These are phyloP conservation scores for Dinochytrium kinnereticum DNA, from an alignment of 371 early-diverging fungal species.

Conservation along the genomic window DNA sequence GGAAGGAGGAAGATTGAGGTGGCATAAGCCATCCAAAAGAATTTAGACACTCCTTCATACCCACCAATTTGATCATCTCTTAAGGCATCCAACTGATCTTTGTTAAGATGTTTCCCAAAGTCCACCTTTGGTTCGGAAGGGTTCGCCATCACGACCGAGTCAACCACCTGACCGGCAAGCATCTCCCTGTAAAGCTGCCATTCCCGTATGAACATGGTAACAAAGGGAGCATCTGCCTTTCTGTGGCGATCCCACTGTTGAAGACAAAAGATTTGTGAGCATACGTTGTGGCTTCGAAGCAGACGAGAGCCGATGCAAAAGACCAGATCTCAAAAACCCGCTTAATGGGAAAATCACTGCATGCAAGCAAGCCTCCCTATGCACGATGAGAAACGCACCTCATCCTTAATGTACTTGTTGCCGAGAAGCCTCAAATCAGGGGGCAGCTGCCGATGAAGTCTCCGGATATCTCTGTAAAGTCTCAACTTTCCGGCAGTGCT, in stretches of 20 bases:
- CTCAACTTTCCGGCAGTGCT: constrained; percentile 5
- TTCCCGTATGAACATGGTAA: constrained; percentile 22
- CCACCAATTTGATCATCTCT: constrained; percentile 33
- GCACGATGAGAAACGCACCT: no score
- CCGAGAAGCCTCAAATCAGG: constrained; percentile 46
- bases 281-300: no score
- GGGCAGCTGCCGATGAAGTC: constrained; percentile 46
- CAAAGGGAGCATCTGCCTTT: neutral
- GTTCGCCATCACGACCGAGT: neutral
- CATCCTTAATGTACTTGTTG: constrained; percentile 44
- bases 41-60: no score
- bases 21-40: neutral
- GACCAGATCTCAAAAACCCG: constrained; percentile 26
- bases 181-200: constrained; percentile 27
- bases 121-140: neutral
- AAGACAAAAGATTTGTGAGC: no score
- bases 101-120: neutral
- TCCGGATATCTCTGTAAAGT: constrained; percentile 40
- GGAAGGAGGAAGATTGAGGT: neutral
- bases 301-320: no score
- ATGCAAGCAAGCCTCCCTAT: no score
- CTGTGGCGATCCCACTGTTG: constrained; percentile 12
- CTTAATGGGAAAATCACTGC: neutral
- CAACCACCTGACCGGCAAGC: constrained; percentile 15
- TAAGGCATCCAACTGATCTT: constrained; percentile 25